Evolutionary conservation across 305 asterid species (phyloP).

Genomic region (Fraxinus velutina): DNA sequence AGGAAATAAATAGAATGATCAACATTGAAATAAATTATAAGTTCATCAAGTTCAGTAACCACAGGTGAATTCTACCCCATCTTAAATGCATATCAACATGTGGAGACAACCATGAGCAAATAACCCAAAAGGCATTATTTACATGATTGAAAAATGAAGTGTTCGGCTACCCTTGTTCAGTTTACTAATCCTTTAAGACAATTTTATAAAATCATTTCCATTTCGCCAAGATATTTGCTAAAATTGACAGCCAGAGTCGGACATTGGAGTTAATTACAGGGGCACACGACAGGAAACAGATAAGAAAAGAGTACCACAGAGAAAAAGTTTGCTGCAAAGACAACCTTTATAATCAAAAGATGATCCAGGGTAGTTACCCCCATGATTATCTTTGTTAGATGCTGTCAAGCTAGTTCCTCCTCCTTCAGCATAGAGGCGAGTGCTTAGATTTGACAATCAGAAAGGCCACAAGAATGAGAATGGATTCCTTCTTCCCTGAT

Average conservation of each 20-base stretch:
- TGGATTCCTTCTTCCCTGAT: conserved; percentile 13
- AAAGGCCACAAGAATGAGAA: conserved; percentile 17
- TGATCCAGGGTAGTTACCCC: conserved; percentile 22
- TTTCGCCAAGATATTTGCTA: conserved; percentile 6
- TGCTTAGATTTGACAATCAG: background rate
- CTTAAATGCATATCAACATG: background rate
- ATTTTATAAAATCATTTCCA: conserved; percentile 15
- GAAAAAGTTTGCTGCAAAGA: conserved; percentile 7
- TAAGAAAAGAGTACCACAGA: background rate
- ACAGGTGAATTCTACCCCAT: background rate
- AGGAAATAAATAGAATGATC: background rate
- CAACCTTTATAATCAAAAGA: conserved; percentile 30
- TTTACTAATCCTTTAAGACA: background rate
- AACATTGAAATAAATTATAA: background rate
- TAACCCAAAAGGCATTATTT: background rate
- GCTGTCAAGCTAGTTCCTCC: conserved; percentile 26
- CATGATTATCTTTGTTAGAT: conserved; percentile 24
- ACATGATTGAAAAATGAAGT: background rate
- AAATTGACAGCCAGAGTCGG: conserved; percentile 14
- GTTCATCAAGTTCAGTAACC: background rate
- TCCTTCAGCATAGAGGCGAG: conserved; percentile 23
- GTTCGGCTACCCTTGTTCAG: background rate
- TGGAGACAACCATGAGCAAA: background rate
- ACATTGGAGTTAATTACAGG: conserved; percentile 2
- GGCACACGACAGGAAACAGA: conserved; percentile 21